A percentile compares a stretch with the other conserved stretches of the same genome.
These are phyloP conservation scores for Apostasia ramifera DNA, from an alignment of 106 monocot species.

Conservation along the genomic window DNA sequence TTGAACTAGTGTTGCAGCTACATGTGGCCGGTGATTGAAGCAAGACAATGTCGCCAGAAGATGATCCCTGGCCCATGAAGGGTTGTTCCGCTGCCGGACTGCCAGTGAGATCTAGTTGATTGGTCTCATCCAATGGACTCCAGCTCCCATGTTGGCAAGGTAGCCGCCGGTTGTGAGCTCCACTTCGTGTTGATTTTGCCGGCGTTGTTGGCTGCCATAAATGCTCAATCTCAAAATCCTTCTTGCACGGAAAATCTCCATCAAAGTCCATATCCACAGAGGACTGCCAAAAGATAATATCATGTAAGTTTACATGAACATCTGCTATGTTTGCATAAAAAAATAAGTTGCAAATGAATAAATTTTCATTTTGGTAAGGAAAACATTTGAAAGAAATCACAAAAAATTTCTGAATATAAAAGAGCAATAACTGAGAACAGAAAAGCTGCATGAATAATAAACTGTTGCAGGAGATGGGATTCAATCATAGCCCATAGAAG, in stretches of 20 bases:
- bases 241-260: background rate
- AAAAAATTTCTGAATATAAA: too few relatives aligned
- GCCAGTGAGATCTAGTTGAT: background rate
- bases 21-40: background rate
- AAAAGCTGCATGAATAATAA: too few relatives aligned
- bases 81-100: background rate
- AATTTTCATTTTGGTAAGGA: too few relatives aligned
- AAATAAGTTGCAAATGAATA: background rate
- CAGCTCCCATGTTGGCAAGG: background rate
- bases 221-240: slow-evolving; percentile 15
- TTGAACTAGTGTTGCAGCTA: too few relatives aligned
- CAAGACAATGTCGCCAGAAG: background rate
- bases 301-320: background rate
- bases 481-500: too few relatives aligned
- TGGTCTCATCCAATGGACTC: background rate
- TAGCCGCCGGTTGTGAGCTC: background rate
- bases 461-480: too few relatives aligned
- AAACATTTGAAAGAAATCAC: too few relatives aligned
- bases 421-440: too few relatives aligned
- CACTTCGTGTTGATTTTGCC: slow-evolving; percentile 1
- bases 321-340: background rate
- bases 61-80: background rate
- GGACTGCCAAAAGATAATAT: background rate
- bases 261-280: background rate
- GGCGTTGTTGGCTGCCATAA: slow-evolving; percentile 11